Evolutionary conservation across 805 yeast genomes (phyloP), one percentile per base, ranked within the genome.

Genomic region (Yarrowia alimentaria): DNA sequence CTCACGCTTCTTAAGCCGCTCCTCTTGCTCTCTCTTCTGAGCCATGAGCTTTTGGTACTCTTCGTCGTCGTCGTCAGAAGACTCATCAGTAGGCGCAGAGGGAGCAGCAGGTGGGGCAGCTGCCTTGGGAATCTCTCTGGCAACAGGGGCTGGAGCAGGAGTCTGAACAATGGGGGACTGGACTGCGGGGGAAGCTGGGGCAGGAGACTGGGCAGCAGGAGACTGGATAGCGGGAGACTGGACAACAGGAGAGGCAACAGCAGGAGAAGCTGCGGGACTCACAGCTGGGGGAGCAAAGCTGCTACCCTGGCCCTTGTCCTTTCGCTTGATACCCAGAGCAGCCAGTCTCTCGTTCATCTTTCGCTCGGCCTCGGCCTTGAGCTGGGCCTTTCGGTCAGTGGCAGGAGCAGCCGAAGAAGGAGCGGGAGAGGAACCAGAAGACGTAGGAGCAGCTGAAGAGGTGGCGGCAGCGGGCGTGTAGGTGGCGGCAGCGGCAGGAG

Each of bases 341-440:
- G 94, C 95, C 60, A 88, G 72, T 59, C 88, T 74, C 60, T 85
- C 95, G 55, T 80, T 81, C 96, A 89, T 88, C 66, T 85, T 77
- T 60, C 81, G 80, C 58, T 78, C 78, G 2, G 87, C 87, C 61
- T 85, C 91, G 13, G 88, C 91, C 64, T 86, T 88, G 49, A 87
- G 80, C 60, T 78, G 76, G n/a, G 86, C 83, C 5, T 93, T 77
- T 54, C 94, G 73, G 37, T 85, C 90, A 53, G 79, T 84, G 1
- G 85, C 74, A 9, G 79, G 38, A 10, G 43, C 14, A n/a, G 25
- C 14, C 9, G 47, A 10, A 28, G 56, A 29, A 22, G 34, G 33
- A 6, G 34, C 14, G 7, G 53, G 30, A 33, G 35, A n/a, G n/a
- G n/a, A n/a, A n/a, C n/a, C 21, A 9, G 53, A 13, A 1, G 51